Evolutionary conservation across 2,329 filamentous ascomycete genomes (phyloP).

Genomic region (Venturia asperata): DNA sequence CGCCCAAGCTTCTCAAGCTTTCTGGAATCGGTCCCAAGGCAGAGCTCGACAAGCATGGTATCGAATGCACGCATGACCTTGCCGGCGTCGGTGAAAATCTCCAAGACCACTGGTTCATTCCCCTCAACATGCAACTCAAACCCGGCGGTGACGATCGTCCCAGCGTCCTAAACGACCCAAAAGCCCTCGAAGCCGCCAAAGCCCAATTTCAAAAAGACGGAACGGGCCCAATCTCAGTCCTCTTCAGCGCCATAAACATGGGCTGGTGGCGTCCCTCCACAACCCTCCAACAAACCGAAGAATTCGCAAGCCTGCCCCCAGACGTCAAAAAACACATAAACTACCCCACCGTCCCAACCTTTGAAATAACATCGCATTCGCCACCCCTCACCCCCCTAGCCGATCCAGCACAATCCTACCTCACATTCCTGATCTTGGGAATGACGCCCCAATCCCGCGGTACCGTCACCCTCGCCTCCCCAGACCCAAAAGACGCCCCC

Average conservation of each 20-base stretch:
- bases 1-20: slow-evolving; percentile 46
- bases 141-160: slow-evolving; percentile 5
- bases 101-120: slow-evolving; percentile 39
- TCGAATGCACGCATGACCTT: slow-evolving; percentile 36
- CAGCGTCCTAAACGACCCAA: background rate
- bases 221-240: slow-evolving; percentile 20
- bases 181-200: slow-evolving; percentile 5
- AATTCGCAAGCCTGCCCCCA: slow-evolving; percentile 46
- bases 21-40: slow-evolving; percentile 50
- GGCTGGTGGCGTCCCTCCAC: slow-evolving; percentile 41
- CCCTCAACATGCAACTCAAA: slow-evolving; percentile 44
- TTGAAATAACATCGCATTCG: slow-evolving; percentile 45
- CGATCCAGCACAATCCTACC: slow-evolving; percentile 34
- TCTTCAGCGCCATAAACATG: slow-evolving; percentile 28
- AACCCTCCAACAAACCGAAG: slow-evolving; percentile 33
- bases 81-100: slow-evolving; percentile 39
- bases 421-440: slow-evolving; percentile 47
- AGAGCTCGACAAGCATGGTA: slow-evolving; percentile 37
- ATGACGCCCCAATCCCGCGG: slow-evolving; percentile 45
- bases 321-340: slow-evolving; percentile 40
- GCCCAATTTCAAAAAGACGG: slow-evolving; percentile 18
- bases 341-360: slow-evolving; percentile 49
- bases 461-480: slow-evolving; percentile 46
- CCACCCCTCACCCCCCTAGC: slow-evolving; percentile 27
- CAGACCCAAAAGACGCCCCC: slow-evolving; percentile 45